phyloP scores from a whole-genome alignment of 1,284 basidiomycete genomes.

The Malassezia equina region DNA sequence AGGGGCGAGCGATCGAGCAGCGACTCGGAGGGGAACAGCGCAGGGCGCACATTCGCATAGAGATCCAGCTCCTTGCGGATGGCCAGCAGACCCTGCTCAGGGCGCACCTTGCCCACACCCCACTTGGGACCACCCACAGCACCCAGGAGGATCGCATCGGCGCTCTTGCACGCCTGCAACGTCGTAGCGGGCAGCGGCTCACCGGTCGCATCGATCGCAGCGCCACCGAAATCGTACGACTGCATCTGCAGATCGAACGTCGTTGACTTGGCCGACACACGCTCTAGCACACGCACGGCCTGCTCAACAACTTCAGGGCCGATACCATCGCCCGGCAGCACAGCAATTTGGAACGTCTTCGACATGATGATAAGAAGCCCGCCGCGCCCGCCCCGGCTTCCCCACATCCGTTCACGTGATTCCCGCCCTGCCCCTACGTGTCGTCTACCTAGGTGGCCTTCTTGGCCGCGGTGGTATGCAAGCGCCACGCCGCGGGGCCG shows the following conservation, averaged over 20 bases:
- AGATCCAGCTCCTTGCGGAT: slow-evolving; percentile 87
- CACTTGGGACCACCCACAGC: slow-evolving; percentile 97
- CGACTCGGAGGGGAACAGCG: slow-evolving; percentile 83
- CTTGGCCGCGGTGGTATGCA: slow-evolving; percentile 9
- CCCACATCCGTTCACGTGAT: background rate
- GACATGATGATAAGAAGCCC: background rate
- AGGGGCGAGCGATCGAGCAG: slow-evolving; percentile 86
- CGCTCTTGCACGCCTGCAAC: slow-evolving; percentile 53
- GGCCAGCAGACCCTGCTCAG: slow-evolving; percentile 85
- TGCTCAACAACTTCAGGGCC: slow-evolving; percentile 89
- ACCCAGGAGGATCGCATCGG: slow-evolving; percentile 50
- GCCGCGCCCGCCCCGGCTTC: background rate
- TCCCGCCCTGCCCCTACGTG: background rate
- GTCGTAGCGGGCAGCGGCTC: slow-evolving; percentile 77
- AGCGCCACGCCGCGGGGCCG: slow-evolving; percentile 31
- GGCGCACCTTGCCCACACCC: slow-evolving; percentile 81
- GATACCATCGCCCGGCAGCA: slow-evolving; percentile 92
- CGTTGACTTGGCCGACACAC: slow-evolving; percentile 58
- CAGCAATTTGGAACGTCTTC: slow-evolving; percentile 58
- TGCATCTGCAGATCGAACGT: slow-evolving; percentile 61
- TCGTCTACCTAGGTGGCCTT: background rate
- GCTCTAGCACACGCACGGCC: slow-evolving; percentile 73
- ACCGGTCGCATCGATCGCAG: slow-evolving; percentile 77
- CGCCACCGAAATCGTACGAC: slow-evolving; percentile 72
- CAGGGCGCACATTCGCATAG: slow-evolving; percentile 96